Base-by-base conservation (phyloP, 192 early-diverging fungal genomes). In the Entomortierella chlamydospora region DNA sequence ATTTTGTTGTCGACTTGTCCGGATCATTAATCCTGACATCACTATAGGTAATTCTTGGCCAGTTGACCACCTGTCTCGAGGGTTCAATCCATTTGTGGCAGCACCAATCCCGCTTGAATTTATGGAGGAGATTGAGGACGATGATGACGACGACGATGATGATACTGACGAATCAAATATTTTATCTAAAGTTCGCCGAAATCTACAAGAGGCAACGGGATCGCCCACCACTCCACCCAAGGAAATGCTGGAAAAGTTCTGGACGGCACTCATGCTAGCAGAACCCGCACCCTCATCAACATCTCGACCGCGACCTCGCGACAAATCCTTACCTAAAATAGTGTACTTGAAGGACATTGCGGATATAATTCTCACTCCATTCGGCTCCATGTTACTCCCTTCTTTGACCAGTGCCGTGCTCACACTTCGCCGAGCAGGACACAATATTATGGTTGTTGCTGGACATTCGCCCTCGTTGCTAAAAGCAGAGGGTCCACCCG, bases 291-390 rank as follows among this genome's bases (percentile, higher is more conserved):
- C 64, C 18, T 26, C 53, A n/a, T 13, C 45, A 12, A 31, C 60
- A 50, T 28, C 41, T 2, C 28, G 25, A 17, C 34, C 34, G 18
- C 18, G 58, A 1, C 11, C 42, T 13, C 33, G 65, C 8, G 7
- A 20, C 51, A 55, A 55, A 15, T 42, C 58, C 23, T 9, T 56
- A 7, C 82, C 83, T 23, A 84, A 83, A 51, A 74, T 89, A 25
- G 47, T 89, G 10, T 89, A 85, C 39, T 59, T 89, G 22, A 70
- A 83, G 23, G 87, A 89, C 58, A 79, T 82, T 64, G 80, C 79
- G 15, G 83, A 87, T 33, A 59, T 84, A 18, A 81, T 86, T 50
- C 73, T 74, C 33, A 78, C 83, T 11, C 60, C 63, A 7, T 73
- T 86, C 62, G 76, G 78, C 6, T 25, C 62, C 4, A 51, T 80